These are phyloP conservation scores for Lablab purpureus DNA, from an alignment of 306 rosid genomes.

Conservation along the genomic window DNA sequence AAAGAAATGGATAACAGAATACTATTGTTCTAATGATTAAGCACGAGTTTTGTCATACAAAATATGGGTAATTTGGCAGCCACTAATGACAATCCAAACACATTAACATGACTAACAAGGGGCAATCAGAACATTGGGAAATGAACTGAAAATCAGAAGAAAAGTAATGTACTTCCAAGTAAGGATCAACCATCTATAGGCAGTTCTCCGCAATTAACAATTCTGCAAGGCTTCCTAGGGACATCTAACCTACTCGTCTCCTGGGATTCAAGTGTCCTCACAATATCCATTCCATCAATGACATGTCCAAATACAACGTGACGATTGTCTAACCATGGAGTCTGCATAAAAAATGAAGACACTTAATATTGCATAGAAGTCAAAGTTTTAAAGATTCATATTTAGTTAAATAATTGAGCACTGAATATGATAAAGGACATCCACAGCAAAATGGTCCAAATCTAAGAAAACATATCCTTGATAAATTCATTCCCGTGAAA, in stretches of 20 bases:
- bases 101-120: slow-evolving; percentile 15
- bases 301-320: slow-evolving; percentile 91
- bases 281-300: slow-evolving; percentile 81
- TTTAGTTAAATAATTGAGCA: slow-evolving; percentile 14
- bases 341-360: slow-evolving; percentile 60
- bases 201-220: slow-evolving; percentile 77
- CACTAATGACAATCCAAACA: not conserved
- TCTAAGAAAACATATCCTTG: not conserved
- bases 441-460: not conserved
- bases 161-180: slow-evolving; percentile 8
- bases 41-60: slow-evolving; percentile 20
- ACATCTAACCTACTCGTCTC: slow-evolving; percentile 79
- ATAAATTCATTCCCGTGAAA: slow-evolving; percentile 4
- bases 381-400: not conserved
- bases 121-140: slow-evolving; percentile 26
- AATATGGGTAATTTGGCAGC: not conserved
- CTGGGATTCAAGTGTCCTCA: slow-evolving; percentile 73
- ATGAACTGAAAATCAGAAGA: slow-evolving; percentile 35
- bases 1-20: not conserved
- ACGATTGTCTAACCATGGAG: slow-evolving; percentile 94
- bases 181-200: slow-evolving; percentile 61
- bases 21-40: not conserved
- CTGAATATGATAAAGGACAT: slow-evolving; percentile 33
- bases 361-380: slow-evolving; percentile 15
- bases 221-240: slow-evolving; percentile 84